A percentile compares a stretch with the other conserved stretches of the same genome.
These are phyloP conservation scores for Glonium stellatum DNA, from an alignment of 495 filamentous ascomycete genomes.

Conservation along the genomic window DNA sequence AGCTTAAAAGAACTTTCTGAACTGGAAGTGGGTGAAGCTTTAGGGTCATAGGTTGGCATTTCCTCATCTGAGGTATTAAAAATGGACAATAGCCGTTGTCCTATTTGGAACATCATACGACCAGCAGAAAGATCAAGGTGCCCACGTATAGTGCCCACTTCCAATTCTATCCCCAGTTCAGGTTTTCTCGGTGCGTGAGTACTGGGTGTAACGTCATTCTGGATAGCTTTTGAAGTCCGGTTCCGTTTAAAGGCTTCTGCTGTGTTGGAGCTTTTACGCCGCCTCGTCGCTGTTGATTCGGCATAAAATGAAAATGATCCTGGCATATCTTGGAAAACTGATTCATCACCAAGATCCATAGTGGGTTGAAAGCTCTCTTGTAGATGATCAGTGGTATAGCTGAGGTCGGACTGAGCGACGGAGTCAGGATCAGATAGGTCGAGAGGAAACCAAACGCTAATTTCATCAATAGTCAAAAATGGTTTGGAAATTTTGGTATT, in stretches of 20 bases:
- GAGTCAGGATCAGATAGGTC: constrained; percentile 5
- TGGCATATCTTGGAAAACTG: constrained; percentile 31
- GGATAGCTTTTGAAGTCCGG: not conserved
- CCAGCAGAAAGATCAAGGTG: constrained; percentile 25
- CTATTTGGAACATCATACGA: constrained; percentile 25
- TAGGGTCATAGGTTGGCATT: not conserved
- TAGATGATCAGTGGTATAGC: not conserved
- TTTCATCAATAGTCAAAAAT: constrained; percentile 19
- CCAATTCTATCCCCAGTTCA: constrained; percentile 9
- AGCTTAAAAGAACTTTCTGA: constrained; percentile 6
- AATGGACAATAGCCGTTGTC: constrained; percentile 13
- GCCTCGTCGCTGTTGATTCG: constrained; percentile 15
- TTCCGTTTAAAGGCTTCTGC: constrained; percentile 3
- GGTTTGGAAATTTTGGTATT: constrained; percentile 16
- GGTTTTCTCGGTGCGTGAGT: not conserved
- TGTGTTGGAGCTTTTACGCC: constrained; percentile 8
- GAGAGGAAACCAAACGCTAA: constrained; percentile 24
- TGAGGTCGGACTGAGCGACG: constrained; percentile 1
- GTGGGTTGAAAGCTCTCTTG: constrained; percentile 10
- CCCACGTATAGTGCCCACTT: constrained; percentile 21
- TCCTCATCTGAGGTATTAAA: not conserved
- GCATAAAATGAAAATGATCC: constrained; percentile 38
- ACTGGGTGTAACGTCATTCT: not conserved
- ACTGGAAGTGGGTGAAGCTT: not conserved
- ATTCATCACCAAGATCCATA: constrained; percentile 19